Evolutionary conservation across 106 monocot species (phyloP).

Genomic region (Platanthera zijinensis): DNA sequence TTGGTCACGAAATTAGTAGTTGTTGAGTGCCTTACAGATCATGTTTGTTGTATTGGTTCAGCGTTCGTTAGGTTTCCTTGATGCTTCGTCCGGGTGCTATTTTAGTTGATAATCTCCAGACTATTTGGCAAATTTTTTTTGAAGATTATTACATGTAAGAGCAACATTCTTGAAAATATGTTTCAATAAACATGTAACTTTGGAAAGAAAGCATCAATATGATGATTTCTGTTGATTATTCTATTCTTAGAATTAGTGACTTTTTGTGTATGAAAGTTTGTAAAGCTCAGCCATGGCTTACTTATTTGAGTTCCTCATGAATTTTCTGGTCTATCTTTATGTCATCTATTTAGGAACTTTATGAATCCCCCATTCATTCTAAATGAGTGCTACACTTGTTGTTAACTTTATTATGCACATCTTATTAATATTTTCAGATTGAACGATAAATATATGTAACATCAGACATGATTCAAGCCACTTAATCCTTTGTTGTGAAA

Average conservation of each 20-base stretch:
- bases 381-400: neutral
- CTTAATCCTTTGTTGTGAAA: neutral
- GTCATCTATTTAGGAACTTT: neutral
- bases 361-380: neutral
- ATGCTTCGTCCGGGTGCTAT: neutral
- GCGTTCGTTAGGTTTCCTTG: neutral
- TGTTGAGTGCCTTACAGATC: neutral
- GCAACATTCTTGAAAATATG: neutral
- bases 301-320: neutral
- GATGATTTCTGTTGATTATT: neutral
- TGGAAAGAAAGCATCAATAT: neutral
- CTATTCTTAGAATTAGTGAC: neutral
- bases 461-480: neutral
- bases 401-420: neutral
- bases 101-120: neutral
- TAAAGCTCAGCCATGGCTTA: neutral
- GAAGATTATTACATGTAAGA: neutral
- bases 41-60: neutral
- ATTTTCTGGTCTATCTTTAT: neutral
- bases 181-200: neutral
- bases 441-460: neutral
- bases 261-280: neutral
- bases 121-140: neutral
- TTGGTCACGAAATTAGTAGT: neutral
- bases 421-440: neutral